Evolutionary conservation across 1,284 basidiomycete genomes (phyloP).

Genomic region (Moesziomyces aphidis): DNA sequence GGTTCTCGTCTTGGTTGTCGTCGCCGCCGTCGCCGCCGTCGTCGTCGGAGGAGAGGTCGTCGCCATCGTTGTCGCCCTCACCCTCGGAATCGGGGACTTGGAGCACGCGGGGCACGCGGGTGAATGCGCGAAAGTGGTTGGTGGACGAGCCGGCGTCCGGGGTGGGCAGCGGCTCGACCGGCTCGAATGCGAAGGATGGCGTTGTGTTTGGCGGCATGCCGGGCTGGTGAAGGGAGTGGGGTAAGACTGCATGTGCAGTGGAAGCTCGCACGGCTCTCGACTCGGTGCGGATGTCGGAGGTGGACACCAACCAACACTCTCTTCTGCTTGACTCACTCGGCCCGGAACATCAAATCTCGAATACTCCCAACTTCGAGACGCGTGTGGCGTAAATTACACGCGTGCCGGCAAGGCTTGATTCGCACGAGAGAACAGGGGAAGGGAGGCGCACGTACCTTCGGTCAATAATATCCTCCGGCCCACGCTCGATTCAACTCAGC

Average conservation of each 20-base stretch:
- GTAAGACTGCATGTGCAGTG: too few relatives aligned
- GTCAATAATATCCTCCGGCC: too few relatives aligned
- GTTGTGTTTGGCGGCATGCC: conserved; percentile 8
- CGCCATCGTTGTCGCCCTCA: conserved; percentile 6
- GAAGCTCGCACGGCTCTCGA: too few relatives aligned
- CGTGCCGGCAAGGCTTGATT: neutral
- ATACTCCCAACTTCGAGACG: too few relatives aligned
- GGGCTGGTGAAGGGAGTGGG: too few relatives aligned
- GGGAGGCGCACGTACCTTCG: conserved; percentile 15
- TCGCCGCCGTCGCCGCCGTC: conserved; percentile 16
- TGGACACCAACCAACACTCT: conserved; percentile 21
- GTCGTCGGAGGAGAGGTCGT: neutral
- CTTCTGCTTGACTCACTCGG: neutral
- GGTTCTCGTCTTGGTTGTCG: conserved; percentile 27
- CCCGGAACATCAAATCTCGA: too few relatives aligned
- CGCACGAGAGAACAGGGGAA: conserved; percentile 20
- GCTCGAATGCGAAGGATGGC: conserved; percentile 27
- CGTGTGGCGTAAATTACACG: conserved; percentile 38
- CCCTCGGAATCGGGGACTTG: conserved; percentile 36
- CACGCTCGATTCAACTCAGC: too few relatives aligned
- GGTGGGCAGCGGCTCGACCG: conserved; percentile 21
- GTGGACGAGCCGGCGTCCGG: conserved; percentile 22
- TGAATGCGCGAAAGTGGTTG: conserved; percentile 39
- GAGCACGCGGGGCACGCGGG: conserved; percentile 14
- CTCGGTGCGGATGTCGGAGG: too few relatives aligned